A percentile compares a stretch with the other conserved stretches of the same genome.
Conservation (phyloP, 148 eudicot species). For the Rhododendron molle region DNA sequence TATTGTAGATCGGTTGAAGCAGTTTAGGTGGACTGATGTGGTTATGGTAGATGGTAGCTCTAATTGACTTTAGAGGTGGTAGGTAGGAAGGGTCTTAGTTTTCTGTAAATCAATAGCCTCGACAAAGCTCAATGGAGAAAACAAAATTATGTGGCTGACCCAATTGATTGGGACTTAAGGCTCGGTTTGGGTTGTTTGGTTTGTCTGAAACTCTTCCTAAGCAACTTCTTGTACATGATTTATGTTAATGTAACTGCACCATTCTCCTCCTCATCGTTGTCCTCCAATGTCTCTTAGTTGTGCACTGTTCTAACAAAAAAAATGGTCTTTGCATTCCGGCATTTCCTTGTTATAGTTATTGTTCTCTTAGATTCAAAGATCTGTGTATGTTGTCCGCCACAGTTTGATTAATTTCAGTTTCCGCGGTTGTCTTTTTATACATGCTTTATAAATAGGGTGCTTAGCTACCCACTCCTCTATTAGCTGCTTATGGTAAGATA, state of each 20-base stretch:
- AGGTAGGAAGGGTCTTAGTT: not conserved
- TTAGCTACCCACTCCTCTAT: not conserved
- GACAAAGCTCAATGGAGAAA: not conserved
- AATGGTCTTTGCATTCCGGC: not conserved
- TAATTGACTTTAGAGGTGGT: not conserved
- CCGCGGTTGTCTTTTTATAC: not conserved
- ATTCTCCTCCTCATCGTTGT: not conserved
- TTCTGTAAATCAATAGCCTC: not conserved
- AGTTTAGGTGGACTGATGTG: not conserved
- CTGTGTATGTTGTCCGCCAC: not conserved
- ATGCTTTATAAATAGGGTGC: not conserved
- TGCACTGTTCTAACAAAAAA: not conserved
- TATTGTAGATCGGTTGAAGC: not conserved
- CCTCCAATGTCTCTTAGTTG: not conserved
- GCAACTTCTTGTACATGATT: not conserved
- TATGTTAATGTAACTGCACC: not conserved
- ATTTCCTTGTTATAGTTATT: not conserved
- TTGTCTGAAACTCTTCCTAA: not conserved
- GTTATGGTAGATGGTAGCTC: not conserved
- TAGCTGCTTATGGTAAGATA: not conserved
- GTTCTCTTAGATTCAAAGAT: not conserved
- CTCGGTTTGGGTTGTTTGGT: not conserved
- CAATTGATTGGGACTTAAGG: not conserved
- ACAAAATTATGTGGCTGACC: not conserved
- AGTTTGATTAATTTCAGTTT: not conserved